These are phyloP conservation scores for Calocybe gangraenosa DNA, from an alignment of 768 basidiomycete genomes.

Conservation along the genomic window DNA sequence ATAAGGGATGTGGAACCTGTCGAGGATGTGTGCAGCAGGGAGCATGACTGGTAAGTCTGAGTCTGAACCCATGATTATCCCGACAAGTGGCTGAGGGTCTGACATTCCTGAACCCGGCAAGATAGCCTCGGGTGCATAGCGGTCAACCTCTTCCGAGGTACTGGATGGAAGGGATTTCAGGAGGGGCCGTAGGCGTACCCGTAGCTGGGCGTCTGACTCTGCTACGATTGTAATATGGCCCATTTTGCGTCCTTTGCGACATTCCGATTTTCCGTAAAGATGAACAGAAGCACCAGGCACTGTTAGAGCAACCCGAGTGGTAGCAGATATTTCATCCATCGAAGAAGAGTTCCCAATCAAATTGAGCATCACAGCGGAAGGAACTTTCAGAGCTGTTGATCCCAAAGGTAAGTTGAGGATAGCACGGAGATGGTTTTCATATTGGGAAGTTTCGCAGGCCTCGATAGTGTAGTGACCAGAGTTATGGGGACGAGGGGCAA, in stretches of 20 bases:
- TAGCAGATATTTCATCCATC: slow-evolving; percentile 53
- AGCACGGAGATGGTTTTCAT: slow-evolving; percentile 94
- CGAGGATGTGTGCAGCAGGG: slow-evolving; percentile 80
- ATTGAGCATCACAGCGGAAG: slow-evolving; percentile 90
- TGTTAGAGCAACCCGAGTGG: slow-evolving; percentile 56
- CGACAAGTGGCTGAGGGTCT: slow-evolving; percentile 72
- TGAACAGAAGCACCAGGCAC: slow-evolving; percentile 80
- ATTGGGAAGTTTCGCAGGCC: slow-evolving; percentile 94
- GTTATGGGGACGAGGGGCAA: slow-evolving; percentile 97
- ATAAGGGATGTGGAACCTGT: slow-evolving; percentile 80
- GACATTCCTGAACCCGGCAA: slow-evolving; percentile 49
- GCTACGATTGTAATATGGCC: slow-evolving; percentile 93
- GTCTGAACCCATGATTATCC: slow-evolving; percentile 98
- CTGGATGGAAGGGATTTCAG: slow-evolving; percentile 59
- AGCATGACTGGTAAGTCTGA: slow-evolving; percentile 95
- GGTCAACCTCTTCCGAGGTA: slow-evolving; percentile 42
- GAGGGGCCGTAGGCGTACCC: slow-evolving; percentile 65
- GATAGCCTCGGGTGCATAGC: slow-evolving; percentile 46
- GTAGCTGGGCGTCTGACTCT: slow-evolving; percentile 71
- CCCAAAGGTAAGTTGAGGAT: slow-evolving; percentile 90
- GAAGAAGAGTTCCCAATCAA: slow-evolving; percentile 79
- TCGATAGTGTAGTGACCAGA: slow-evolving; percentile 99
- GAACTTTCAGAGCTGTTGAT: slow-evolving; percentile 82
- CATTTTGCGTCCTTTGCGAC: slow-evolving; percentile 92
- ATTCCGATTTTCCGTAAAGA: slow-evolving; percentile 92